Evolutionary conservation across 2,329 filamentous ascomycete species (phyloP).

Genomic region (Aspergillus viridinutans): DNA sequence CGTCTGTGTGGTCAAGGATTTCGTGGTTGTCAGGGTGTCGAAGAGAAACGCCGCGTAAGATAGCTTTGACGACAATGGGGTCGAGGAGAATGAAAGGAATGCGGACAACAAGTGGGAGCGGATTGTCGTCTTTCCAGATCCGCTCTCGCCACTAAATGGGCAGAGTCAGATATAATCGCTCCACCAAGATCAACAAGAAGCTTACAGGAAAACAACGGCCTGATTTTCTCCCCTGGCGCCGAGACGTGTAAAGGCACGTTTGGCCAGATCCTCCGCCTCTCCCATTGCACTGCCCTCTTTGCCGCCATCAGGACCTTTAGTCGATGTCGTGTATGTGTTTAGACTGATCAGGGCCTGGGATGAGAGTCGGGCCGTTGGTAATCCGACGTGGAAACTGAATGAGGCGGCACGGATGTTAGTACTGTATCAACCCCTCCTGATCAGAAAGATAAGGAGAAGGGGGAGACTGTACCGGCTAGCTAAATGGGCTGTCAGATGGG

Average conservation of each 20-base stretch:
- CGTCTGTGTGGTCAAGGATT: slow-evolving; percentile 90
- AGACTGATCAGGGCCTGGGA: slow-evolving; percentile 87
- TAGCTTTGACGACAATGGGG: slow-evolving; percentile 86
- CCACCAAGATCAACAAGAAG: not conserved
- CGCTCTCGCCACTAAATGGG: slow-evolving; percentile 78
- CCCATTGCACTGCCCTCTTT: slow-evolving; percentile 90
- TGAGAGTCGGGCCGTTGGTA: slow-evolving; percentile 82
- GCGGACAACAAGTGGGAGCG: slow-evolving; percentile 83
- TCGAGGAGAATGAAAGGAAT: slow-evolving; percentile 83
- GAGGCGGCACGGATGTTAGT: slow-evolving; percentile 38
- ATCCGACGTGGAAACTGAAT: slow-evolving; percentile 85
- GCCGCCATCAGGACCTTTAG: slow-evolving; percentile 82
- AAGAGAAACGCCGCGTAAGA: slow-evolving; percentile 94
- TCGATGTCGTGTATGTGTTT: slow-evolving; percentile 90
- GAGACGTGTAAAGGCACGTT: slow-evolving; percentile 77
- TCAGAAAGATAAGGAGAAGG: not conserved
- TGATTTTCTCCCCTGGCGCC: slow-evolving; percentile 91
- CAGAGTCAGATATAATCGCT: slow-evolving; percentile 23
- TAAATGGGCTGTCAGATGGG: slow-evolving; percentile 49
- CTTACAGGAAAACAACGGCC: slow-evolving; percentile 86
- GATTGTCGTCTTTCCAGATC: slow-evolving; percentile 91
- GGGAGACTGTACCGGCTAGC: slow-evolving; percentile 42
- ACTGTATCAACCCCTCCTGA: not conserved
- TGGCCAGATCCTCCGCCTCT: slow-evolving; percentile 86
- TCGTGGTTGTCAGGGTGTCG: slow-evolving; percentile 92